phyloP scores from a whole-genome alignment of 371 early-diverging fungal species.

The Mucor sp. region DNA sequence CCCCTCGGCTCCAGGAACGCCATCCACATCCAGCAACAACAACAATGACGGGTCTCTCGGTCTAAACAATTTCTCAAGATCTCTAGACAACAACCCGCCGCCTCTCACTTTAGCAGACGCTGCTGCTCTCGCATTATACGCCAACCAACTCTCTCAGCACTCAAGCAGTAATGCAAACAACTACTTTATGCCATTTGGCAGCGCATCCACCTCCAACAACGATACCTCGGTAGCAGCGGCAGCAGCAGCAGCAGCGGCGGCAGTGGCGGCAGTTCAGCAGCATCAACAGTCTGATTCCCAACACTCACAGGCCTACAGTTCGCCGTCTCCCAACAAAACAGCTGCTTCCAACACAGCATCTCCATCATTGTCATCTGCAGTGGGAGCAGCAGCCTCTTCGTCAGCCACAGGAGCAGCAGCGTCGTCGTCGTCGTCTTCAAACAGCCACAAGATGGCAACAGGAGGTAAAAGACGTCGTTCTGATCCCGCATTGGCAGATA shows the following conservation, averaged over 20 bases:
- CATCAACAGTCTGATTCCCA: neutral
- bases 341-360: neutral
- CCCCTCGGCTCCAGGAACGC: neutral
- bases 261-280: constrained; percentile 13
- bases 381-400: neutral
- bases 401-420: neutral
- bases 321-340: constrained; percentile 6
- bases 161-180: constrained; percentile 1
- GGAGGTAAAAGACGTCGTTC: constrained; percentile 47
- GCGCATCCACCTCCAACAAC: constrained; percentile 9
- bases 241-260: constrained; percentile 23
- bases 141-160: constrained; percentile 39
- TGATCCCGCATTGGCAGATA: constrained; percentile 50
- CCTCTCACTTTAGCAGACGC: constrained; percentile 44
- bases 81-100: constrained; percentile 10
- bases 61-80: neutral
- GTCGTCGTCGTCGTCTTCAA: neutral
- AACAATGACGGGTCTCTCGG: neutral
- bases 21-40: neutral
- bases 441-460: constrained; percentile 7
- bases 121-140: constrained; percentile 45
- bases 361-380: constrained; percentile 1
- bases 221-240: constrained; percentile 21
- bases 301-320: neutral
- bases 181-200: neutral